These are phyloP conservation scores for Fusarium anguioides DNA, from an alignment of 2,329 filamentous ascomycete species.

Conservation along the genomic window DNA sequence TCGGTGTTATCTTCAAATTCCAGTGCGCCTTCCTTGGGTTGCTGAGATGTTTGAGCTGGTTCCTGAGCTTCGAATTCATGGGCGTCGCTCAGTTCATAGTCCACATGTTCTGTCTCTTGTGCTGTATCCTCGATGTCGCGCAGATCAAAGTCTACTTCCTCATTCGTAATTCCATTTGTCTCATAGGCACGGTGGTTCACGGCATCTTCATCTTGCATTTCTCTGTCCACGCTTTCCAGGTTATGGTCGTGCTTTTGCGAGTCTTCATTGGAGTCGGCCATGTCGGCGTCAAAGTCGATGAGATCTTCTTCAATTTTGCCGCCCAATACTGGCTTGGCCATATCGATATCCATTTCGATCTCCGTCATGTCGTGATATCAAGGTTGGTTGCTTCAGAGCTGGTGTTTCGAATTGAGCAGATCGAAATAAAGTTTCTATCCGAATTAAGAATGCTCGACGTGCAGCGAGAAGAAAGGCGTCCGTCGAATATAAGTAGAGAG, in stretches of 20 bases:
- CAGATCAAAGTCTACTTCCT: conserved; percentile 39
- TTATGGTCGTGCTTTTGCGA: conserved; percentile 8
- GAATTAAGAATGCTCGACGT: not conserved
- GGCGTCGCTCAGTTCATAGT: conserved; percentile 13
- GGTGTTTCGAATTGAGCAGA: not conserved
- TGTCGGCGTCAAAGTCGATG: conserved; percentile 54
- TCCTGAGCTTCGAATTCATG: conserved; percentile 19
- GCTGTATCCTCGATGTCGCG: conserved; percentile 15
- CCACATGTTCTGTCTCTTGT: conserved; percentile 14
- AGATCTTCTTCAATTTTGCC: conserved; percentile 49
- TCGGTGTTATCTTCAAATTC: conserved; percentile 7
- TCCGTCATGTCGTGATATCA: conserved; percentile 41
- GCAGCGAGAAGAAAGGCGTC: not conserved
- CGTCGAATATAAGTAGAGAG: no score
- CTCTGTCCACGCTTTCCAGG: conserved; percentile 25
- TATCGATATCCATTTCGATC: conserved; percentile 50
- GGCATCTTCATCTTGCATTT: conserved; percentile 36
- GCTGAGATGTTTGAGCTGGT: conserved; percentile 11
- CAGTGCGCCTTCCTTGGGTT: conserved; percentile 3
- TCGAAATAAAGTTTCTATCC: not conserved
- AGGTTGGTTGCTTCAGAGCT: not conserved
- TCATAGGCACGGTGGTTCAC: conserved; percentile 32
- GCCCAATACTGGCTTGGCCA: conserved; percentile 42
- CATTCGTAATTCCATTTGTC: conserved; percentile 34
- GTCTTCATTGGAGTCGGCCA: conserved; percentile 38